Percentiles rank a stretch among this genome's conserved stretches.
Conservation (phyloP, 345 rosid species). For the Capsella bursapastoris region DNA sequence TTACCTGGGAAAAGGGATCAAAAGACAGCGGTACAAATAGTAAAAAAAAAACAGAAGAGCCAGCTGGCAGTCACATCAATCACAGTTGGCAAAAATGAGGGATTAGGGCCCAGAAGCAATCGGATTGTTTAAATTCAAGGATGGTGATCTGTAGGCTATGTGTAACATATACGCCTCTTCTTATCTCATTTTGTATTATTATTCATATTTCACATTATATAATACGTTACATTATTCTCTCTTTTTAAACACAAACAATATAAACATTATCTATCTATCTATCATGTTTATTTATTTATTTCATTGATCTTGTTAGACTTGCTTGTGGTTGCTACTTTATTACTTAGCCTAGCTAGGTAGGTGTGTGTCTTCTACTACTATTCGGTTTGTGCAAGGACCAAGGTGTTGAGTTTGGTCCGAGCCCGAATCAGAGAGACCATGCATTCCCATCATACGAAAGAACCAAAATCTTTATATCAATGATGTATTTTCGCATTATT, state of each 20-base stretch:
- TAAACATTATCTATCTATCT: background rate
- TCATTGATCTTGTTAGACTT: background rate
- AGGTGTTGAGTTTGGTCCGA: conserved; percentile 8
- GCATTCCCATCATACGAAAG: background rate
- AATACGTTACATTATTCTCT: background rate
- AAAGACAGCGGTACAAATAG: conserved; percentile 7
- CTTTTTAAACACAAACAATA: background rate
- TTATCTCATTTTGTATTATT: background rate
- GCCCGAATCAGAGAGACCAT: background rate
- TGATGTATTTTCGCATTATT: background rate
- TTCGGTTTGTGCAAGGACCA: background rate
- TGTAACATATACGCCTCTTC: conserved; percentile 45
- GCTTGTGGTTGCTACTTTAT: no score
- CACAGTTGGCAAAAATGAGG: conserved; percentile 40
- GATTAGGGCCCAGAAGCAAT: conserved; percentile 37
- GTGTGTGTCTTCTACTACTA: background rate
- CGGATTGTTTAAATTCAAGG: conserved; percentile 42
- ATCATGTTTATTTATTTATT: conserved; percentile 6
- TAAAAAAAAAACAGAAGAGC: conserved; percentile 13
- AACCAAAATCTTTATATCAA: background rate
- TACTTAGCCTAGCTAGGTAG: background rate
- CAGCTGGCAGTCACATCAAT: conserved; percentile 51
- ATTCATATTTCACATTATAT: conserved; percentile 13
- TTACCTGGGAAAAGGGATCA: conserved; percentile 8
- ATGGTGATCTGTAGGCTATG: conserved; percentile 40